Percentiles rank a stretch among this genome's conserved stretches.
phyloP scores from a whole-genome alignment of 495 filamentous ascomycete genomes.

The Hypoxylon fragiforme region DNA sequence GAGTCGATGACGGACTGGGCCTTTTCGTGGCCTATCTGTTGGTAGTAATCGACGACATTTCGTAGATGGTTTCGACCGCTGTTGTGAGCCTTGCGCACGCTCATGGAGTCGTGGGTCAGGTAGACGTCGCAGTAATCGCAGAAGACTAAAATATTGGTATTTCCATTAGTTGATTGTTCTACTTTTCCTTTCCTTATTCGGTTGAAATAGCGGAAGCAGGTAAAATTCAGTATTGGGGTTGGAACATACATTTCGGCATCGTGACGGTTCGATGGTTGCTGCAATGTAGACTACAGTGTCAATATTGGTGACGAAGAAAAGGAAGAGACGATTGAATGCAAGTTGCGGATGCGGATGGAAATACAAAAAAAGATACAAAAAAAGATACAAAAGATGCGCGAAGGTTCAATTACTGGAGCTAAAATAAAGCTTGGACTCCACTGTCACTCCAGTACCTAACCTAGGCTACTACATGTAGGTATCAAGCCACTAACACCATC shows the following conservation, averaged over 20 bases:
- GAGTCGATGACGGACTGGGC: conserved; percentile 97
- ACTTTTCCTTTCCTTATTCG: background rate
- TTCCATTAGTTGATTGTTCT: conserved; percentile 9
- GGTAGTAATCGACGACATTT: conserved; percentile 98
- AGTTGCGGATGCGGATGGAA: conserved; percentile 1
- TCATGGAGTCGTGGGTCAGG: conserved; percentile 99
- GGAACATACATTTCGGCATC: conserved; percentile 50
- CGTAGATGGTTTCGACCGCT: conserved; percentile 92
- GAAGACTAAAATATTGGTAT: conserved; percentile 49
- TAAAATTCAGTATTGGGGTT: background rate
- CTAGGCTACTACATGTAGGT: too few relatives aligned
- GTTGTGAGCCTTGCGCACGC: conserved; percentile 98
- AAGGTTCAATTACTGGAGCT: background rate
- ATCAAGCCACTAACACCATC: too few relatives aligned
- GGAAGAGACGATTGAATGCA: conserved; percentile 10
- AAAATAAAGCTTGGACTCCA: background rate
- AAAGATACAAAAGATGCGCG: conserved; percentile 14
- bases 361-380: background rate
- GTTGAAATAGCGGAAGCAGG: too few relatives aligned
- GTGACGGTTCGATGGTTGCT: conserved; percentile 28
- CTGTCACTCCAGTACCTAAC: too few relatives aligned
- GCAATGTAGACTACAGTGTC: conserved; percentile 8
- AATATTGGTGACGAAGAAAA: conserved; percentile 4
- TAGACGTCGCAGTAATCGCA: conserved; percentile 99
- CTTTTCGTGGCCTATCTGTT: conserved; percentile 98